Evolutionary conservation across 2,329 filamentous ascomycete species (phyloP), one percentile per base, ranked within the genome.

Genomic region (Lojkania enalia): DNA sequence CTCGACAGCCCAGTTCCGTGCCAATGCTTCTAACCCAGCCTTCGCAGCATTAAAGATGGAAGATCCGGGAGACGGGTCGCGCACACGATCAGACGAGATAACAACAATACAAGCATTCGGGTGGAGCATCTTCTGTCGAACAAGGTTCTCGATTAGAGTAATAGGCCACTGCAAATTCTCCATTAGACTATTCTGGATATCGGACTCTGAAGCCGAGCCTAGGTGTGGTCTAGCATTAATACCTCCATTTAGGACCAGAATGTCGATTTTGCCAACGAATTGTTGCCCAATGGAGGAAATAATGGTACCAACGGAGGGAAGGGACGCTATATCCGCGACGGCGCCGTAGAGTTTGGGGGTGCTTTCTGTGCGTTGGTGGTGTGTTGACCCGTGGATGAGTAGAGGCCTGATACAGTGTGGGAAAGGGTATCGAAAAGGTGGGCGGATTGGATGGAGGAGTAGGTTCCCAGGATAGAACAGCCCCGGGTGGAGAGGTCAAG

Each of bases 391-490:
- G n/a, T n/a, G n/a, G n/a, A n/a, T n/a, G 33, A 36, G 44, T 63
- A 61, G 12, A 63, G 48, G 31, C 27, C 27, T 13, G 31, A 30
- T 15, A 64, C 25, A 7, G 54, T 60, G 36, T 55, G 51, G 7
- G 43, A 43, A 35, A 64, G 53, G 3, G 49, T 51, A 33, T 63
- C 58, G 49, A 64, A 57, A 40, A 54, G 53, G 27, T 58, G 53
- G 2, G 58, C 57, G 27, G 54, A 56, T 35, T 54, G 11, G 2
- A 48, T 40, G 20, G 58, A 53, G 4, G 63, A 59, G 45, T 61
- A 66, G 19, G 62, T 66, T 19, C 63, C 62, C 14, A 66, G 41
- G 41, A 66, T 51, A 23, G 60, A 62, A 45, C 49, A 52, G 19
- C 63, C 63, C 30, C 63, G 61, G 27, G 51, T 54, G 12, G 61